phyloP scores from a whole-genome alignment of 306 rosid species.

The Citrullus amarus region DNA sequence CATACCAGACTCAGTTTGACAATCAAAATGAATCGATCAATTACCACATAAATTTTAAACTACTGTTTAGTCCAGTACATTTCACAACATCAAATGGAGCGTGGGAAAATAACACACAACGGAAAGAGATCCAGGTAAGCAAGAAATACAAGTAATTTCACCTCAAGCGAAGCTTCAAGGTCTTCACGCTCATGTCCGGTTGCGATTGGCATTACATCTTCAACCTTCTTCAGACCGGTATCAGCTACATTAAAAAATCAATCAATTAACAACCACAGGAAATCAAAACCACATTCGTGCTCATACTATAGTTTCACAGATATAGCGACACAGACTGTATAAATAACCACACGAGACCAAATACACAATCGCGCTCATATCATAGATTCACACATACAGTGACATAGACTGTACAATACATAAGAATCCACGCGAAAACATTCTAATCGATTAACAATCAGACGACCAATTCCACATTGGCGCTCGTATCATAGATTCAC shows the following conservation, averaged over 20 bases:
- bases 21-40: not conserved
- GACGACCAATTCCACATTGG: not conserved
- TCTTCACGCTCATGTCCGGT: conserved; percentile 97
- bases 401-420: not conserved
- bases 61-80: not conserved
- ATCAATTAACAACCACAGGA: not conserved
- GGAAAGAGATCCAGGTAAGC: not conserved
- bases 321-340: not conserved
- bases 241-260: not conserved
- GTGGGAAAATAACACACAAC: not conserved
- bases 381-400: not conserved
- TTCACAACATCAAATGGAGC: not conserved
- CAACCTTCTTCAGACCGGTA: conserved; percentile 35
- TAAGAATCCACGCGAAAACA: not conserved
- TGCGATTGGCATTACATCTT: conserved; percentile 81
- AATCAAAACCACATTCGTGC: not conserved
- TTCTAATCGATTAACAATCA: not conserved
- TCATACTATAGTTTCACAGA: not conserved
- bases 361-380: not conserved
- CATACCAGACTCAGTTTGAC: not conserved
- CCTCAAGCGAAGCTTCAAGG: conserved; percentile 60
- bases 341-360: not conserved
- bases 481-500: not conserved
- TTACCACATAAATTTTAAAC: not conserved
- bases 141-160: not conserved